These are phyloP conservation scores for Rutstroemia sp. DNA, from an alignment of 2,329 filamentous ascomycete genomes.

Conservation along the genomic window DNA sequence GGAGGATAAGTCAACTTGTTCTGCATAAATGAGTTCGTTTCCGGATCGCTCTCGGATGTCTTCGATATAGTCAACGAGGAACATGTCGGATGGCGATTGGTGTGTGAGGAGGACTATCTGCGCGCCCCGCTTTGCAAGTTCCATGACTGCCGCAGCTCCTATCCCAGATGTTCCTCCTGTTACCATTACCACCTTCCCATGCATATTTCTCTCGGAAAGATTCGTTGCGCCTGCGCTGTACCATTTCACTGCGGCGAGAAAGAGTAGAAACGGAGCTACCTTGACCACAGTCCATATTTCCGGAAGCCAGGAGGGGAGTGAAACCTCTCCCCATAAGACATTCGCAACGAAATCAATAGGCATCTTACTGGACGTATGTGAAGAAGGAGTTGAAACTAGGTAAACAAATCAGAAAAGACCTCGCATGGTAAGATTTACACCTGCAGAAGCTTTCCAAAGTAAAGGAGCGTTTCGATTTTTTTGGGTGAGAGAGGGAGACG, in stretches of 20 bases:
- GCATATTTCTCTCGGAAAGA: conserved; percentile 72
- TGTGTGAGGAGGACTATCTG: conserved; percentile 88
- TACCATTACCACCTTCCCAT: conserved; percentile 88
- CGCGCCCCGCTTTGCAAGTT: conserved; percentile 74
- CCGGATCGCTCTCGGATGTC: conserved; percentile 70
- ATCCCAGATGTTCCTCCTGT: conserved; percentile 93
- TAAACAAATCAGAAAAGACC: not conserved
- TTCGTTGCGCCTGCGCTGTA: conserved; percentile 74
- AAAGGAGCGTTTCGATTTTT: not conserved
- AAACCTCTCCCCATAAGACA: conserved; percentile 18
- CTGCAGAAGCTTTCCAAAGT: not conserved
- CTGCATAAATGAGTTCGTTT: conserved; percentile 88
- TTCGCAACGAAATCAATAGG: conserved; percentile 27
- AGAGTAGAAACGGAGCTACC: conserved; percentile 43
- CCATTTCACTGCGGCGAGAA: conserved; percentile 56
- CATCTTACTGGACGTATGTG: conserved; percentile 17
- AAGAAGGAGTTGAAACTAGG: not conserved
- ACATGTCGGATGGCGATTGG: conserved; percentile 72
- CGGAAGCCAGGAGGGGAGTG: conserved; percentile 13
- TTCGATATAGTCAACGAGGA: conserved; percentile 86
- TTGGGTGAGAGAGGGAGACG: not conserved
- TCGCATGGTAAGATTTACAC: not conserved
- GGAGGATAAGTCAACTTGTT: conserved; percentile 83
- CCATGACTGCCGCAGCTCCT: conserved; percentile 66
- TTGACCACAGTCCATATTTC: conserved; percentile 42